Percentiles rank a stretch among this genome's conserved stretches.
phyloP scores from a whole-genome alignment of 192 early-diverging fungal genomes.

The Umbelopsis ramanniana region DNA sequence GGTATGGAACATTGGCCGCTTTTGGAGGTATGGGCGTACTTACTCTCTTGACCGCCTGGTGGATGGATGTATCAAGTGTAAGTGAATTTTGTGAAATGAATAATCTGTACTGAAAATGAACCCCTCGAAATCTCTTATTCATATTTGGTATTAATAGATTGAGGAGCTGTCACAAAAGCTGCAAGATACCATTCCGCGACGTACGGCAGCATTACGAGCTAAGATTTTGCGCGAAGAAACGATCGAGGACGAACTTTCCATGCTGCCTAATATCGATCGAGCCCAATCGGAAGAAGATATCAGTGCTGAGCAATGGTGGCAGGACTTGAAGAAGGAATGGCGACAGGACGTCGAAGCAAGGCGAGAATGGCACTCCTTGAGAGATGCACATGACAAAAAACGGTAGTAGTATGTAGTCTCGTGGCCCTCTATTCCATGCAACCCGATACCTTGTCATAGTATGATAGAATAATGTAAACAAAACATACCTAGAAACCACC shows the following conservation, averaged over 20 bases:
- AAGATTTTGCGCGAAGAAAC: constrained; percentile 16
- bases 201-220: not conserved
- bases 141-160: constrained; percentile 24
- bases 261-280: constrained; percentile 13
- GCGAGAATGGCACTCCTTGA: constrained; percentile 9
- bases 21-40: constrained; percentile 29
- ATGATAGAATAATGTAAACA: not conserved
- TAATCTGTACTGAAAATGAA: not conserved
- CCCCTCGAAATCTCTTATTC: constrained; percentile 31
- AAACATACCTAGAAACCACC: not conserved
- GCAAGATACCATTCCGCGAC: constrained; percentile 14
- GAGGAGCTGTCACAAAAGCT: constrained; percentile 20
- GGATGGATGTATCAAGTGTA: constrained; percentile 42
- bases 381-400: constrained; percentile 2
- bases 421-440: not conserved
- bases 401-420: constrained; percentile 3
- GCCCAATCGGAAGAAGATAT: not conserved
- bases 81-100: constrained; percentile 13
- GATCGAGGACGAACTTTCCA: constrained; percentile 6
- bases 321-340: constrained; percentile 13
- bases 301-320: constrained; percentile 13
- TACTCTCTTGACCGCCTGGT: constrained; percentile 32
- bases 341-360: not conserved
- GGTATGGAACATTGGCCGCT: constrained; percentile 39
- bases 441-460: not conserved